Evolutionary conservation across 768 basidiomycete species (phyloP), one percentile per base, ranked within the genome.

Genomic region (Tricholoma saponaceum): DNA sequence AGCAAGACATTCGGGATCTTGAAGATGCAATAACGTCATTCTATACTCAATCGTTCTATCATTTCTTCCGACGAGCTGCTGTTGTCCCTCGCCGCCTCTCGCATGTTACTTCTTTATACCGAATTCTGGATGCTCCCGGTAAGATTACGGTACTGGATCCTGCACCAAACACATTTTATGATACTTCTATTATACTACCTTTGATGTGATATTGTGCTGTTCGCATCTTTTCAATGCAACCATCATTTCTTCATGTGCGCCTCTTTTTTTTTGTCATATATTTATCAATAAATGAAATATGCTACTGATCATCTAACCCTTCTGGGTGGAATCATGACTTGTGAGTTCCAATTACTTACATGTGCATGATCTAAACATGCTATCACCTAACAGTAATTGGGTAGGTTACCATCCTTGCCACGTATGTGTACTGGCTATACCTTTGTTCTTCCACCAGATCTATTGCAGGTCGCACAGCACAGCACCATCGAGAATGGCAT

Each of bases 401-500:
- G 84, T 77, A 55, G 55, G 72, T 75, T n/a, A 46, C 30, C 25
- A 22, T 25, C 13, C 12, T 49, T 44, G 23, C 14, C 30, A 30
- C 14, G 30, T 20, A 3, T 12, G 18, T 59, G 26, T 56, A 37
- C 54, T 50, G 26, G 52, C 33, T 30, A 32, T 32, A 12, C 14
- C 22, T 18, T 32, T 32, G 8, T 32, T 32, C 5, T 41, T 12
- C 33, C 18, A 2, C 43, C 60, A 76, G 86, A 90, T 64, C 90
- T 93, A 60, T 90, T 93, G 87, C 89, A 93, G 69, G 92, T 93
- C 64, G 90, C 86, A 0, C 73, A 89, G 90, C 86, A 0, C 73
- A 89, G 68, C 89, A 92, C 67, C 94, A 91, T 95, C 62, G 92
- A 95, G 70, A 93, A 93, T 66, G 90, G 89, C 3, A 86, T 95